A percentile compares a stretch with the other conserved stretches of the same genome.
Conservation (phyloP, 768 basidiomycete genomes). For the Tephrocybe sp. region DNA sequence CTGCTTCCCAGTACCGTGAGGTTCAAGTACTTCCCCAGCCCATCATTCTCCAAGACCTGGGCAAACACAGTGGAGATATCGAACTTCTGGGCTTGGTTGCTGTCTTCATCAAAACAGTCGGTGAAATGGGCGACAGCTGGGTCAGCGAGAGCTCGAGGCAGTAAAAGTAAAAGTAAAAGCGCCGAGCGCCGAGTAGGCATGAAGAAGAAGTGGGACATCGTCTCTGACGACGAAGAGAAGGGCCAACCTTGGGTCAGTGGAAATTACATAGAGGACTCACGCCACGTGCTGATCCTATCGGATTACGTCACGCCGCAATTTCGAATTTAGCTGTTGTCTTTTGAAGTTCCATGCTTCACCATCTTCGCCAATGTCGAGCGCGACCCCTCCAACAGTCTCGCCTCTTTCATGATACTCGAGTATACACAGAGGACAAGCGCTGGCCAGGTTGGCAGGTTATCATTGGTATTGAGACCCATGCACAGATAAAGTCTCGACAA, state of each 20-base stretch:
- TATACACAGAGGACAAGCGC: constrained; percentile 38
- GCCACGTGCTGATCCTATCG: constrained; percentile 14
- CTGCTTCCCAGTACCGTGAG: constrained; percentile 71
- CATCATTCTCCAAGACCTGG: constrained; percentile 54
- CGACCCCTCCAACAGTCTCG: constrained; percentile 17
- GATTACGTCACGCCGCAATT: constrained; percentile 10
- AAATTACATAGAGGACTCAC: not conserved
- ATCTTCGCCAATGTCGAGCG: constrained; percentile 20
- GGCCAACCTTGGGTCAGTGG: constrained; percentile 7
- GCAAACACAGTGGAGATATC: constrained; percentile 70
- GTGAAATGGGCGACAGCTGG: constrained; percentile 61
- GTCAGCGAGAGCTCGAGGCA: constrained; percentile 38
- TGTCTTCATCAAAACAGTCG: constrained; percentile 61
- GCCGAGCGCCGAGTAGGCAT: constrained; percentile 14
- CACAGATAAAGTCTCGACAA: constrained; percentile 82
- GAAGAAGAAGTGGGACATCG: constrained; percentile 23
- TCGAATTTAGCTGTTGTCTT: too few species aligned
- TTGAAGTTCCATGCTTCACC: constrained; percentile 24
- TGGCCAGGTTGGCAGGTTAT: constrained; percentile 91
- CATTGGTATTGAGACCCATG: constrained; percentile 94
- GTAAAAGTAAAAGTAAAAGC: constrained; percentile 26
- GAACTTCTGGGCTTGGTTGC: constrained; percentile 56
- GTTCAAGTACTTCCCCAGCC: constrained; percentile 53
- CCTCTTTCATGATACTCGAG: constrained; percentile 32
- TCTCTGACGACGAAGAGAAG: constrained; percentile 19